Percentiles rank a stretch among this genome's conserved stretches.
These are phyloP conservation scores for Candida sojae DNA, from an alignment of 1,139 yeast genomes.

Conservation along the genomic window DNA sequence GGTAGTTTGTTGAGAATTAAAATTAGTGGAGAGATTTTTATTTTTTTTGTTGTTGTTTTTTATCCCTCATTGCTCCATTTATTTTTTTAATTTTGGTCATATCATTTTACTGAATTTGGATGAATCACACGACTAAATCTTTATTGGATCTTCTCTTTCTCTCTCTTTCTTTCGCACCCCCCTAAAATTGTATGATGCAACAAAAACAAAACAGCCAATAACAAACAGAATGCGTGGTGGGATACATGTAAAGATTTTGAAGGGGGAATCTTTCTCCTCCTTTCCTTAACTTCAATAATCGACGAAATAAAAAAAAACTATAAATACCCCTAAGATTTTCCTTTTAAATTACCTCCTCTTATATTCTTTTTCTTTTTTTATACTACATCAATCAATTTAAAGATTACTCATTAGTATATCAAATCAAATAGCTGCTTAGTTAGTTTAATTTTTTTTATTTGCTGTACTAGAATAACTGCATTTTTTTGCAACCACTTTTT, in stretches of 20 bases:
- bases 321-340: constrained; percentile 2
- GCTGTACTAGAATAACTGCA: neutral
- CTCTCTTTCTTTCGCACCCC: neutral
- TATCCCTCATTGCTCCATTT: too few species aligned
- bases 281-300: neutral
- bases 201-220: neutral
- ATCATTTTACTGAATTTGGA: neutral
- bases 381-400: neutral
- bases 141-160: neutral
- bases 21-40: constrained; percentile 1
- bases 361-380: neutral
- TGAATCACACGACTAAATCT: neutral
- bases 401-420: neutral
- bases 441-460: neutral
- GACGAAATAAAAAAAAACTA: neutral
- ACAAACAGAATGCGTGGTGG: too few species aligned
- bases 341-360: neutral
- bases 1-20: neutral
- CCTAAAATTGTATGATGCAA: neutral
- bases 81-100: neutral
- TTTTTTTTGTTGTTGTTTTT: too few species aligned
- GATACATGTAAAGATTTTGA: too few species aligned
- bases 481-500: constrained; percentile 6
- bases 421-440: neutral
- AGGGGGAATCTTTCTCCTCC: neutral